Conservation (phyloP, 768 basidiomycete genomes). For the Trametes cinnabarina region DNA sequence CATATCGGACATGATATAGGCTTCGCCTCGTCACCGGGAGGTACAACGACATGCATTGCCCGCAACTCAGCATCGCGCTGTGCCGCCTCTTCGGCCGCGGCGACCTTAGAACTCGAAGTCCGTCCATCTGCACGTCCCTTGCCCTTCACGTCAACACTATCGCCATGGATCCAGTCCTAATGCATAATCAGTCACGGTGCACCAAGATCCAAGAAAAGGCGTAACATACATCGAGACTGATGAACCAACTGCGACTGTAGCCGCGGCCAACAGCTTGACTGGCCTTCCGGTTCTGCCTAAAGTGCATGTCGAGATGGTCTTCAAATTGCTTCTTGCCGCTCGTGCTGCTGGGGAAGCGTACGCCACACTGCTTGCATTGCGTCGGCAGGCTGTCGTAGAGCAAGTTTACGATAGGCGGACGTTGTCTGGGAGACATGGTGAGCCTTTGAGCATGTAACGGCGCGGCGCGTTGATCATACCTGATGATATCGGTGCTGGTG, state of each 20-base stretch:
- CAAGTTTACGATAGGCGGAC: constrained; percentile 59
- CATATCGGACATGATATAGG: constrained; percentile 90
- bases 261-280: constrained; percentile 78
- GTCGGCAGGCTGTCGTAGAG: constrained; percentile 72
- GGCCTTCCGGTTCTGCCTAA: constrained; percentile 85
- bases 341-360: constrained; percentile 75
- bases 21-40: constrained; percentile 85
- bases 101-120: constrained; percentile 53
- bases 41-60: constrained; percentile 81
- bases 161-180: constrained; percentile 88
- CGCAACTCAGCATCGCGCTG: constrained; percentile 75
- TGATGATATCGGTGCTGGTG: constrained; percentile 65
- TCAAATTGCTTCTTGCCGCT: constrained; percentile 76
- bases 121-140: constrained; percentile 62
- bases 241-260: constrained; percentile 88
- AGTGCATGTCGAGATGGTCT: constrained; percentile 95
- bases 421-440: constrained; percentile 41
- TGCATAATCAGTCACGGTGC: constrained; percentile 17
- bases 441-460: background rate
- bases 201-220: background rate
- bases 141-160: constrained; percentile 57
- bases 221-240: constrained; percentile 67
- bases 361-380: constrained; percentile 93
- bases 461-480: constrained; percentile 43
- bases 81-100: constrained; percentile 60